Evolutionary conservation across 352 stramenopile genomes (phyloP).

Genomic region (Aphanomyces stellatus): DNA sequence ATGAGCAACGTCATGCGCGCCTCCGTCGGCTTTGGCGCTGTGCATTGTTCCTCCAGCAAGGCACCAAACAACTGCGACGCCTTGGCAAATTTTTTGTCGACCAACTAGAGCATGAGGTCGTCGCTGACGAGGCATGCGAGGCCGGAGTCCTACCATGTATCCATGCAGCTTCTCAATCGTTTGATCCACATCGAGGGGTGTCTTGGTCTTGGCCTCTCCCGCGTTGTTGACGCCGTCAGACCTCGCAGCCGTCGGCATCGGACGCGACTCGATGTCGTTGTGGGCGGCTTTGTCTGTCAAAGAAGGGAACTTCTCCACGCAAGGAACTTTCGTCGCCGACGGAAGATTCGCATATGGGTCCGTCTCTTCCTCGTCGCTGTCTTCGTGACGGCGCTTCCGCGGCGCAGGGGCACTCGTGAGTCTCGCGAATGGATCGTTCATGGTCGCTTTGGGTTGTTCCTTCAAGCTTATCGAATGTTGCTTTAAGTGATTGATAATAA

Average conservation of each 20-base stretch:
- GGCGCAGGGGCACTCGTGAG: not conserved
- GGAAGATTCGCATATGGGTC: not conserved
- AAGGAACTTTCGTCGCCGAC: not conserved
- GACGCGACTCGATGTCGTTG: no score
- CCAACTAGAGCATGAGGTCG: slow-evolving; percentile 26
- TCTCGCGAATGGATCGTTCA: slow-evolving; percentile 17
- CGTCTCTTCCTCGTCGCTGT: no score
- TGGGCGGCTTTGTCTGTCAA: no score
- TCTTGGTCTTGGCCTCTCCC: slow-evolving; percentile 21
- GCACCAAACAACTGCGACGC: slow-evolving; percentile 45
- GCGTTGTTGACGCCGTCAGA: not conserved
- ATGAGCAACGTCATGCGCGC: slow-evolving; percentile 41
- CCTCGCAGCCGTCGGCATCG: not conserved
- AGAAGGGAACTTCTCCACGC: not conserved
- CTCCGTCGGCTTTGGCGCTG: not conserved
- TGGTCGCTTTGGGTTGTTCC: not conserved
- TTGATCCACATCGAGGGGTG: slow-evolving; percentile 30
- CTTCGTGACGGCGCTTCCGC: not conserved
- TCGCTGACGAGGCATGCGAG: not conserved
- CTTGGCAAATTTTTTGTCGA: slow-evolving; percentile 72
- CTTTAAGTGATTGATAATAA: not conserved
- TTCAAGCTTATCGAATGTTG: not conserved
- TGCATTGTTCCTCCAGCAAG: slow-evolving; percentile 39
- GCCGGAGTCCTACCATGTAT: slow-evolving; percentile 40
- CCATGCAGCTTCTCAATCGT: slow-evolving; percentile 48